Evolutionary conservation across 805 yeast genomes (phyloP).

Genomic region (Metschnikowia bowlesiae): DNA sequence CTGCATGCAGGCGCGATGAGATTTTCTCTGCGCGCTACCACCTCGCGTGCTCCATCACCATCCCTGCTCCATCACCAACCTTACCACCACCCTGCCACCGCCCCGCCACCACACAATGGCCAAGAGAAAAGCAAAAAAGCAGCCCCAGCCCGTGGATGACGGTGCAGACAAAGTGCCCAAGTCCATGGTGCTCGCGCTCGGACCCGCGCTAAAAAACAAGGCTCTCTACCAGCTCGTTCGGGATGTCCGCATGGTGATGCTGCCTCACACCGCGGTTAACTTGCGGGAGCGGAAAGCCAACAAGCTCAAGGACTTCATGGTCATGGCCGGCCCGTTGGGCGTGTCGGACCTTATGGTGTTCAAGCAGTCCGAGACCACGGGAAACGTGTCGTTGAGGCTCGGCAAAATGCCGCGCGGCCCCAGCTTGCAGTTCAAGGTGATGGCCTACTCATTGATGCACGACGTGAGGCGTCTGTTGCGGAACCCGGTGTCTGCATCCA

Average conservation of each 20-base stretch:
- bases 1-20: background rate
- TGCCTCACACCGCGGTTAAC: conserved; percentile 92
- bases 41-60: background rate
- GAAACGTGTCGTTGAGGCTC: conserved; percentile 76
- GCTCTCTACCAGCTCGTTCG: conserved; percentile 78
- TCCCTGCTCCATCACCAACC: background rate
- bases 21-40: background rate
- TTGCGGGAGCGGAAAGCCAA: conserved; percentile 83
- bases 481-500: conserved; percentile 73
- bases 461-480: conserved; percentile 69
- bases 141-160: conserved; percentile 59
- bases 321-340: conserved; percentile 97
- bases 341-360: conserved; percentile 85
- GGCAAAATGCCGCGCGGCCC: conserved; percentile 95
- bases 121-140: conserved; percentile 60
- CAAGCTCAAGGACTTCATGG: conserved; percentile 86
- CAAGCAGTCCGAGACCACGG: conserved; percentile 72
- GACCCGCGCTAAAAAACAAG: conserved; percentile 70
- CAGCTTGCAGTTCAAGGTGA: conserved; percentile 75
- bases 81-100: no score
- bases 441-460: conserved; percentile 72
- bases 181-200: conserved; percentile 91
- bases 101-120: conserved; percentile 24
- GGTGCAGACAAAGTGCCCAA: conserved; percentile 73
- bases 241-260: conserved; percentile 88